Evolutionary conservation across 371 early-diverging fungal genomes (phyloP), one percentile per base, ranked within the genome.

Genomic region (Choanephora cucurbitarum): DNA sequence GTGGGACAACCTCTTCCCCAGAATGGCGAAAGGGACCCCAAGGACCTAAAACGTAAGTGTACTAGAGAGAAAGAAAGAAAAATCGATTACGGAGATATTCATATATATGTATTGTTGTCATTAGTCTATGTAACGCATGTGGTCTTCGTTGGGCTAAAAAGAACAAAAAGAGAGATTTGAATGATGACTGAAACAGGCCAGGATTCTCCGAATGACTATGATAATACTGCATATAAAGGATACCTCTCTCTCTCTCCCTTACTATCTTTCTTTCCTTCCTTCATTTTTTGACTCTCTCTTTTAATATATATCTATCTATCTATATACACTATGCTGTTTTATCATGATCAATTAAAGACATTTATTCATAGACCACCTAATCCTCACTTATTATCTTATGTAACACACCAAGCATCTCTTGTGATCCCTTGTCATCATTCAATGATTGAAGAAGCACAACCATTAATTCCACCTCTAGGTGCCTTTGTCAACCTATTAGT

Each of bases 21-120:
- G 87, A 87, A 52, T 93, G 94, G 92, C 79, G 92, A 41, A 80
- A 86, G 50, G 91, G 91, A 3, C 89, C 88, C 42, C 83, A 84
- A 52, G 91, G 91, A 18, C 81, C 86, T 33, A 80, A 75, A 60
- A 73, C 77, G 77, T 80, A 71, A 63, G 73, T 60, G 44, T 15
- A 22, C 14, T 43, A 24, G 8, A 37, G 22, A 19, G 33, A 45
- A 24, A 24, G n/a, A n/a, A n/a, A n/a, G n/a, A n/a, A n/a, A n/a
- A n/a, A n/a, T n/a, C n/a, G n/a, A n/a, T n/a, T n/a, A n/a, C n/a
- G n/a, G n/a, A n/a, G n/a, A n/a, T n/a, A n/a, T n/a, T n/a, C n/a
- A n/a, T n/a, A 28, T 32, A n/a, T 39, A 31, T 13, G 15, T 19
- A 1, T 18, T 24, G 28, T 44, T 44, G 15, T 19, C 15, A 32